phyloP scores from a whole-genome alignment of 495 filamentous ascomycete genomes.

The Beverwykella pulmonaria region DNA sequence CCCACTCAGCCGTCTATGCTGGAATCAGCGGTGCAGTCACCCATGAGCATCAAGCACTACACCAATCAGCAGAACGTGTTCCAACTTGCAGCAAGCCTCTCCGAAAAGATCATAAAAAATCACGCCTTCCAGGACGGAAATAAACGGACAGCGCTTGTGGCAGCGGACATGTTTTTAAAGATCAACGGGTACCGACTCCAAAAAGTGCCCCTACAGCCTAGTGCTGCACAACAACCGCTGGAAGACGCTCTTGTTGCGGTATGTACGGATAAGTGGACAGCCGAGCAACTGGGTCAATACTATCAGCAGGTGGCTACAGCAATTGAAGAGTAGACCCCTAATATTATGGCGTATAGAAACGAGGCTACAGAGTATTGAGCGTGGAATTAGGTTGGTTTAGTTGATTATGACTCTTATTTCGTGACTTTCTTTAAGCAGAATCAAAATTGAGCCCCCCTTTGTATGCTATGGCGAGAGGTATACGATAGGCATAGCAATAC shows the following conservation, averaged over 20 bases:
- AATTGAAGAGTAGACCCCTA: neutral
- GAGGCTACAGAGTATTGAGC: too few species aligned
- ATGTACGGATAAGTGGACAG: conserved; percentile 40
- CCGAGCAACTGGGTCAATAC: conserved; percentile 37
- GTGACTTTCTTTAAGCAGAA: too few species aligned
- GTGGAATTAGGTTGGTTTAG: too few species aligned
- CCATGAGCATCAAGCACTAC: conserved; percentile 45
- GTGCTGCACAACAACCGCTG: conserved; percentile 27
- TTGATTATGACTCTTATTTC: too few species aligned
- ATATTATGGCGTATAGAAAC: too few species aligned
- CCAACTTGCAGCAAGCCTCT: conserved; percentile 42
- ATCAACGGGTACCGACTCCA: conserved; percentile 42
- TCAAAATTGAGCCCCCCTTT: too few species aligned
- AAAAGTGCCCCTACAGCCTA: conserved; percentile 21
- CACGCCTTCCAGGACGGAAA: conserved; percentile 47
- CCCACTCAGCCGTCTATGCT: conserved; percentile 37
- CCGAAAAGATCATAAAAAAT: conserved; percentile 46
- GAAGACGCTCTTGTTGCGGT: conserved; percentile 42
- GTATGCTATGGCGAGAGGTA: too few species aligned
- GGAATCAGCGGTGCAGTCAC: conserved; percentile 44
- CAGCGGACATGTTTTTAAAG: conserved; percentile 47
- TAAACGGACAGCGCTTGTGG: conserved; percentile 36
- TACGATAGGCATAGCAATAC: too few species aligned
- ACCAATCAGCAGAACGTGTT: conserved; percentile 41
- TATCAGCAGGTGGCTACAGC: conserved; percentile 16